Percentiles rank a stretch among this genome's conserved stretches.
phyloP scores from a whole-genome alignment of 345 rosid genomes.

The Gossypioides kirkii region DNA sequence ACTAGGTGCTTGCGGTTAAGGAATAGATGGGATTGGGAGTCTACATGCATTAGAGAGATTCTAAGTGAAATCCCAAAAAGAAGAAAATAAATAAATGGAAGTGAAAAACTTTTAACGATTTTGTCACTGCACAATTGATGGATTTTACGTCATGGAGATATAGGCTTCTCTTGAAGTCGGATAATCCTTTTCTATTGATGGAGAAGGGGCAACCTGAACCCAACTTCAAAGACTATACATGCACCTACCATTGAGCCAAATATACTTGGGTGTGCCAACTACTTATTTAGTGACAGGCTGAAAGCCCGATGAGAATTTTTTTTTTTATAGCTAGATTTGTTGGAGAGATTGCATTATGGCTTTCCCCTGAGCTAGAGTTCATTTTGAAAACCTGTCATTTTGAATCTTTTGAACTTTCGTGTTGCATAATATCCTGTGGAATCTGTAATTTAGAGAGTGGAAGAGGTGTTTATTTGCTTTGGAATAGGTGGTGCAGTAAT shows the following conservation, averaged over 20 bases:
- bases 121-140: background rate
- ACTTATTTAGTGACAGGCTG: background rate
- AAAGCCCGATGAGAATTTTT: background rate
- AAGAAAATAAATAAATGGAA: background rate
- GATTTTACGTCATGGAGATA: background rate
- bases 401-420: background rate
- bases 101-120: background rate
- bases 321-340: background rate
- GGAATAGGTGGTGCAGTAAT: constrained; percentile 1
- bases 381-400: background rate
- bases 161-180: background rate
- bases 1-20: background rate
- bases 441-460: background rate
- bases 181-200: background rate
- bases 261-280: background rate
- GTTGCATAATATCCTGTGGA: background rate
- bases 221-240: background rate
- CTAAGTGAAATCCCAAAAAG: background rate
- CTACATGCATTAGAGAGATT: background rate
- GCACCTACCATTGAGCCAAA: background rate
- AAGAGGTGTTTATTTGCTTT: background rate
- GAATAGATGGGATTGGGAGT: background rate
- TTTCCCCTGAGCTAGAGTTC: background rate
- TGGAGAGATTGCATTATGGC: background rate
- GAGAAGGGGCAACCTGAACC: background rate